Evolutionary conservation across 2,329 filamentous ascomycete species (phyloP), one percentile per base, ranked within the genome.

Genomic region (Penicillium sp.): DNA sequence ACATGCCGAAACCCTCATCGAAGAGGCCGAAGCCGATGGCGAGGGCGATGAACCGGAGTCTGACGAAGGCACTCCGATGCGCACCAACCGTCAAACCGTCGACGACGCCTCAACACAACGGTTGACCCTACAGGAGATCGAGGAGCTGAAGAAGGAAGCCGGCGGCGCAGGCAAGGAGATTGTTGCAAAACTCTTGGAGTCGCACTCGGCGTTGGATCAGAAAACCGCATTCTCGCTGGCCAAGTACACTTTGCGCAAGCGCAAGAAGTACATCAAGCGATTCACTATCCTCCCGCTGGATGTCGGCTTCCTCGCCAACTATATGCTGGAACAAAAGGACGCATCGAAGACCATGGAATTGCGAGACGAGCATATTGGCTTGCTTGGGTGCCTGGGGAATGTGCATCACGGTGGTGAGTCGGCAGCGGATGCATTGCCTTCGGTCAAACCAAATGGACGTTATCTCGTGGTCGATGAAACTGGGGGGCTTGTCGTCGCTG

Each of bases 221-320:
- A 98, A 98, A 75, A 97, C 93, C 0, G 77, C 82, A 0, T 98
- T 94, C 59, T 94, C 89, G 2, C 73, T 96, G 42, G 90, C 91
- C 29, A 98, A 98, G 66, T 98, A 98, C 68, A 95, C 93, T 58
- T 73, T 97, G 13, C 76, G 94, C 31, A 98, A 98, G 71, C 85
- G 87, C 50, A 90, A 84, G 62, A 98, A 98, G 68, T 97, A 94
- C 63, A 78, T 97, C 49, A 83, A 86, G 56, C 77, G 89, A 9
- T 97, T 98, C 59, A 87, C 86, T 0, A 80, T 93, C 1, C 65
- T 94, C 36, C 91, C 91, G 0, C 70, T 97, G 53, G 89, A 96
- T 58, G 81, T 94, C 10, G 76, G 82, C 0, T 76, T 81, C 49
- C 72, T 97, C 47, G 81, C 82, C 14, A 79, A 88, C 52, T 94